Evolutionary conservation across 441 rosid genomes (phyloP).

Genomic region (Erodium chrysanthum): DNA sequence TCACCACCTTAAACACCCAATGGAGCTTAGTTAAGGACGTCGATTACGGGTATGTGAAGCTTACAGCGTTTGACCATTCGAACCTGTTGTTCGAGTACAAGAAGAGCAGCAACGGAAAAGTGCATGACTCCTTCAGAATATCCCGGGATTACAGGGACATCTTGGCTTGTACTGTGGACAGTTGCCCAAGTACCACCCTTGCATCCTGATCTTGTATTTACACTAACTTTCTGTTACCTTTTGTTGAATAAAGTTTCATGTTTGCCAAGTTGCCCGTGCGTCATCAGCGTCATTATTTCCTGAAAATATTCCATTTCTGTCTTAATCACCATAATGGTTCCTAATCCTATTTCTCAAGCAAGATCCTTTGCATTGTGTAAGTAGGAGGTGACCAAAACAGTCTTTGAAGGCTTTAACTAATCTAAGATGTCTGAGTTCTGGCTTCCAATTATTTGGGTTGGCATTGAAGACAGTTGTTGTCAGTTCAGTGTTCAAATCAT

Average conservation of each 20-base stretch:
- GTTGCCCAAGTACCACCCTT: constrained; percentile 27
- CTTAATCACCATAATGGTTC: too few species aligned
- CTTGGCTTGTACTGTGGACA: constrained; percentile 60
- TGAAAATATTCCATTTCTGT: too few species aligned
- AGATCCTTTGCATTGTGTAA: too few species aligned
- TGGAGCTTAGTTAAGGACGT: constrained; percentile 72
- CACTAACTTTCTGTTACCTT: neutral
- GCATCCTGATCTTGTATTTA: neutral
- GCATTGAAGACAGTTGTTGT: too few species aligned
- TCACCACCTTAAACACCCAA: constrained; percentile 33
- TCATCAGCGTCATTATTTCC: neutral
- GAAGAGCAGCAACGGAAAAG: constrained; percentile 61
- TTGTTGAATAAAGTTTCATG: neutral
- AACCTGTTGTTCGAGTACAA: constrained; percentile 71
- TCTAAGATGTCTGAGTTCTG: too few species aligned
- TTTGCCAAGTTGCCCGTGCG: neutral
- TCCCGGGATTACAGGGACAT: constrained; percentile 75
- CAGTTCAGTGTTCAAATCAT: too few species aligned
- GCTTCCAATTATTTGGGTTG: too few species aligned
- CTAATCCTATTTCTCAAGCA: too few species aligned
- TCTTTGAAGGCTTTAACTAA: too few species aligned
- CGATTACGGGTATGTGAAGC: constrained; percentile 68
- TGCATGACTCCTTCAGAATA: constrained; percentile 67
- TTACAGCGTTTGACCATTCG: constrained; percentile 69
- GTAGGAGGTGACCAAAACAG: too few species aligned